phyloP scores from a whole-genome alignment of 768 basidiomycete genomes.

The Phaffia tasmanica region DNA sequence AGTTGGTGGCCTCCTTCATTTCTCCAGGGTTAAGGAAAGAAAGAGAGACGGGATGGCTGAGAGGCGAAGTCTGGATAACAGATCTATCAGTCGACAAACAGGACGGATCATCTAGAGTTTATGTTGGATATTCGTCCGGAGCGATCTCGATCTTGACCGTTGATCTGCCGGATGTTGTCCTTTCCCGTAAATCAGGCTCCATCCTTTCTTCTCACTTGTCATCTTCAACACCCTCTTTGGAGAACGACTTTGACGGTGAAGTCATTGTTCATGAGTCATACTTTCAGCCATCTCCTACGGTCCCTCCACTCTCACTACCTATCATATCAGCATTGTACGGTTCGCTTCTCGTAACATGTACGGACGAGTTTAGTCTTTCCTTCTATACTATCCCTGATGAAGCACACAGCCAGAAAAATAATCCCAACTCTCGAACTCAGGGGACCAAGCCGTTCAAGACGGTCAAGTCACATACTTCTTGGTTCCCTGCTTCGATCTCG shows the following conservation, averaged over 20 bases:
- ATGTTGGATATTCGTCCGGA: constrained; percentile 18
- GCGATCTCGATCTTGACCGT: constrained; percentile 16
- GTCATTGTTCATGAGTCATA: background rate
- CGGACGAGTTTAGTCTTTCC: constrained; percentile 16
- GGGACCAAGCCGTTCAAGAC: constrained; percentile 11
- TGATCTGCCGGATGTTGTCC: too few species aligned
- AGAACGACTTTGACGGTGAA: too few species aligned
- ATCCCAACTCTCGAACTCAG: background rate
- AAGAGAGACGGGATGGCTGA: background rate
- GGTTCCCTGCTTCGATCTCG: constrained; percentile 16
- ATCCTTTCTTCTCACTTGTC: background rate
- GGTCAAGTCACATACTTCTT: constrained; percentile 11
- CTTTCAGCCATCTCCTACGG: constrained; percentile 20
- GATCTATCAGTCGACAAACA: constrained; percentile 6
- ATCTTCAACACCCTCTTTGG: background rate
- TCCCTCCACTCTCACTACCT: constrained; percentile 5
- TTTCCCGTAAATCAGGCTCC: background rate
- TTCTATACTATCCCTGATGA: constrained; percentile 17
- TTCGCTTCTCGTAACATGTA: constrained; percentile 21
- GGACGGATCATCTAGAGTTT: background rate
- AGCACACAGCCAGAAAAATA: background rate
- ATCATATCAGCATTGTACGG: constrained; percentile 17
- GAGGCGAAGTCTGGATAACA: background rate
- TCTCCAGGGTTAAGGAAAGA: constrained; percentile 7
- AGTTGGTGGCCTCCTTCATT: background rate